Base-by-base conservation (phyloP, 2,329 filamentous ascomycete genomes). In the Nemania serpens region DNA sequence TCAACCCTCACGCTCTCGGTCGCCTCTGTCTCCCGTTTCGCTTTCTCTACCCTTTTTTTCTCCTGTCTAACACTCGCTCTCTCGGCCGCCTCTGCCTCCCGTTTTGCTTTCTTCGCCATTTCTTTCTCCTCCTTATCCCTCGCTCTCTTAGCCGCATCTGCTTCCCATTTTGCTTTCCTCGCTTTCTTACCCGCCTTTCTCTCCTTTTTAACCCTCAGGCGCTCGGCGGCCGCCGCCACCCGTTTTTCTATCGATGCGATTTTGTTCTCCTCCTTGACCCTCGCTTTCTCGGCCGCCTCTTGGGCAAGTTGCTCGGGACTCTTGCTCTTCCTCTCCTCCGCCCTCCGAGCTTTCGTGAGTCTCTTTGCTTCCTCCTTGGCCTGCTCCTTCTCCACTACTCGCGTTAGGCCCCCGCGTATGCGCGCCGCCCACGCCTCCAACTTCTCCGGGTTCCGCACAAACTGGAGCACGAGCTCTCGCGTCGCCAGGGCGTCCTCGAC, bases 401-500 rank as follows among this genome's bases (percentile, higher is more conserved):
- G 25, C 39, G 5, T 29, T 17, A 46, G 2, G 7, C 22, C 11
- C 46, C 29, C 39, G 41, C 46, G 51, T 5, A 4, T 46, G 6
- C 10, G 6, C 33, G 37, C 55, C 15, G 4, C 55, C 37, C 37
- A 57, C 39, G 10, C 25, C 17, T 25, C 39, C 37, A 57, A n/a
- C 55, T 45, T 51, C 17, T 45, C 18, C 18, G 55, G 55, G 17
- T 37, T 12, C 55, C 4, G 25, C 25, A 57, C 15, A 29, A 6
- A 37, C 29, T n/a, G 18, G 55, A 57, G 25, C 37, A 57, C 47
- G 47, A 57, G 37, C 46, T 57, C 55, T 29, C 55, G 55, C 39
- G 47, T 20, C 12, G 39, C 55, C 13, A 50, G 11, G 55, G 55
- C 55, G 18, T 57, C 55, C 29, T 57, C 55, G 46, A 50, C 12